A percentile compares a stretch with the other conserved stretches of the same genome.
These are phyloP conservation scores for Omphalotus guepiniiformis DNA, from an alignment of 768 basidiomycete genomes.

Conservation along the genomic window DNA sequence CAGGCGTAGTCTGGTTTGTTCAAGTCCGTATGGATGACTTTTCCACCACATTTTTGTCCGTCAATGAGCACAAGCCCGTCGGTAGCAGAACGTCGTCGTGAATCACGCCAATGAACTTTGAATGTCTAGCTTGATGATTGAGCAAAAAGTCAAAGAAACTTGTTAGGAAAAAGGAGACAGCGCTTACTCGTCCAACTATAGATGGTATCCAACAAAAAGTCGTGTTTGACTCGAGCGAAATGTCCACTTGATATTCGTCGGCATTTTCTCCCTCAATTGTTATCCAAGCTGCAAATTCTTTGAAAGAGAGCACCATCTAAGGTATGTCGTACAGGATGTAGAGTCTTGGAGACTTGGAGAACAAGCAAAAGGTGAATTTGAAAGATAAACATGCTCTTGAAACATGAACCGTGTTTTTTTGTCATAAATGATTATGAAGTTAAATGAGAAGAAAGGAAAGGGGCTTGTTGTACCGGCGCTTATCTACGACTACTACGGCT, in stretches of 20 bases:
- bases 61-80: not conserved
- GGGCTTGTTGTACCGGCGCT: no score
- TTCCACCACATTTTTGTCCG: conserved; percentile 3
- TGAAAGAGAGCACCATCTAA: not conserved
- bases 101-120: not conserved
- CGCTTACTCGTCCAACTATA: not conserved
- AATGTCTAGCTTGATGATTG: no score
- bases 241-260: not conserved
- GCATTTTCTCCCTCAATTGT: not conserved
- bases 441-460: no score
- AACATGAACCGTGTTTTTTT: no score
- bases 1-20: conserved; percentile 1
- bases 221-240: not conserved
- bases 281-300: not conserved
- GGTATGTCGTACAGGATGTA: not conserved
- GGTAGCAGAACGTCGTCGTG: not conserved
- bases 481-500: no score
- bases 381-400: not conserved
- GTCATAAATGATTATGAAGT: no score
- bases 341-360: not conserved
- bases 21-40: not conserved
- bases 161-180: no score
- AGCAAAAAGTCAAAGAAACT: no score
- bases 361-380: not conserved
- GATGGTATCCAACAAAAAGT: conserved; percentile 2